A percentile compares a stretch with the other conserved stretches of the same genome.
Evolutionary conservation across 192 early-diverging fungal species (phyloP).

Genomic region (Podila verticillata): DNA sequence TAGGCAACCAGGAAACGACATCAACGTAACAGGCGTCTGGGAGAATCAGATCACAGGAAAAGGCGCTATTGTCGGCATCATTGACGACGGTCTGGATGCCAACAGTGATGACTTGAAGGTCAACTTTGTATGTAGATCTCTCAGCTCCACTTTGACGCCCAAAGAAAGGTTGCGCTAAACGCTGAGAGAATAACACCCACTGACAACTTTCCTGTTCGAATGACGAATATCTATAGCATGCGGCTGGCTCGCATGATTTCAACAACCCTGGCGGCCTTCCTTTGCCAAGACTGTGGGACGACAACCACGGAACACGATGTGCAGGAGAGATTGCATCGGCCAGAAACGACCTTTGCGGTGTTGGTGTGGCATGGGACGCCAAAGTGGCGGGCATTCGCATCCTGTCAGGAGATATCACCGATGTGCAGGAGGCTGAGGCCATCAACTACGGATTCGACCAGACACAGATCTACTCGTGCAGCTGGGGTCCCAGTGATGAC

Average conservation of each 20-base stretch:
- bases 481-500: constrained; percentile 95
- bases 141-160: background rate
- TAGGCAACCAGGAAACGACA: constrained; percentile 73
- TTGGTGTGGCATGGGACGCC: constrained; percentile 92
- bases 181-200: background rate
- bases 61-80: constrained; percentile 86
- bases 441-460: constrained; percentile 89
- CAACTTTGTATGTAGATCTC: constrained; percentile 82
- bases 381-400: constrained; percentile 91
- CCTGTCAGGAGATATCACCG: constrained; percentile 88
- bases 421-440: constrained; percentile 91
- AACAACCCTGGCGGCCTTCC: constrained; percentile 84
- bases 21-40: constrained; percentile 97
- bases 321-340: constrained; percentile 96
- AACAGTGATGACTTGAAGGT: constrained; percentile 81
- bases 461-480: constrained; percentile 96
- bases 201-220: background rate
- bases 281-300: constrained; percentile 76
- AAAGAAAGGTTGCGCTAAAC: background rate
- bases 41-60: constrained; percentile 84
- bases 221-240: constrained; percentile 58
- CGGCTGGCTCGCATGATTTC: constrained; percentile 93
- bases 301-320: constrained; percentile 96
- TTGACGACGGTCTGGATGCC: constrained; percentile 97
- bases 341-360: constrained; percentile 92